A percentile compares a stretch with the other conserved stretches of the same genome.
phyloP scores from a whole-genome alignment of 1,284 basidiomycete genomes.

The Leccinum subfulvum region DNA sequence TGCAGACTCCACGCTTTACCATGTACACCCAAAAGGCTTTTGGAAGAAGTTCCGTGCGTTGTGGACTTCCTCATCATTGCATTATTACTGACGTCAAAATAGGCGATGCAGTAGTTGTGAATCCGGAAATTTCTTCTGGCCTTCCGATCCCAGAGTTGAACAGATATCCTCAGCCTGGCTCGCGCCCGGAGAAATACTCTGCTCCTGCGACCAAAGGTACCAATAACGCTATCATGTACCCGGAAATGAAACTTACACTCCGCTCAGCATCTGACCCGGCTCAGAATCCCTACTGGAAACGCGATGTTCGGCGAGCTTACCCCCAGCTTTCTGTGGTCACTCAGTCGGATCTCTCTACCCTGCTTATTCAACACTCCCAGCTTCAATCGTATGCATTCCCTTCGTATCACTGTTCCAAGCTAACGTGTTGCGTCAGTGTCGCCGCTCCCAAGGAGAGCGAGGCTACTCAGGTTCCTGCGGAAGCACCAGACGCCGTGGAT shows the following conservation, averaged over 20 bases:
- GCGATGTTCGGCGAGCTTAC: conserved; percentile 89
- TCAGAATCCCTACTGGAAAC: conserved; percentile 90
- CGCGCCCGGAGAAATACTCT: conserved; percentile 81
- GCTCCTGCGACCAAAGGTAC: conserved; percentile 86
- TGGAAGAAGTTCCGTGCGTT: conserved; percentile 90
- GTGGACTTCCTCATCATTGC: not conserved
- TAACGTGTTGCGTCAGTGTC: conserved; percentile 43
- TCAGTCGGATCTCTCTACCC: conserved; percentile 74
- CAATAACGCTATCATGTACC: conserved; percentile 20
- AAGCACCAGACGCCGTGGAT: conserved; percentile 46
- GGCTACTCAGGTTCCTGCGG: conserved; percentile 47
- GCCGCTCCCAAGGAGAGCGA: conserved; percentile 51
- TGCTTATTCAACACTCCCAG: conserved; percentile 81
- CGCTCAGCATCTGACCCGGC: conserved; percentile 73
- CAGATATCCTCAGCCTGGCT: conserved; percentile 84
- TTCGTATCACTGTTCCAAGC: conserved; percentile 4
- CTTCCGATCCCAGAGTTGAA: conserved; percentile 76
- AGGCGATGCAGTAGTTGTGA: conserved; percentile 78
- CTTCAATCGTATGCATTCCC: conserved; percentile 54
- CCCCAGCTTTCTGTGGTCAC: conserved; percentile 85
- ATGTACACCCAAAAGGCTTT: conserved; percentile 83
- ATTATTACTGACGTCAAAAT: conserved; percentile 16
- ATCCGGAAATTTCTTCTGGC: conserved; percentile 90
- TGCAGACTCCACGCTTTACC: conserved; percentile 85
- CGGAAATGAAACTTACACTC: conserved; percentile 4